Conservation (phyloP, 2,329 filamentous ascomycete species). For the Cercospora sojina region DNA sequence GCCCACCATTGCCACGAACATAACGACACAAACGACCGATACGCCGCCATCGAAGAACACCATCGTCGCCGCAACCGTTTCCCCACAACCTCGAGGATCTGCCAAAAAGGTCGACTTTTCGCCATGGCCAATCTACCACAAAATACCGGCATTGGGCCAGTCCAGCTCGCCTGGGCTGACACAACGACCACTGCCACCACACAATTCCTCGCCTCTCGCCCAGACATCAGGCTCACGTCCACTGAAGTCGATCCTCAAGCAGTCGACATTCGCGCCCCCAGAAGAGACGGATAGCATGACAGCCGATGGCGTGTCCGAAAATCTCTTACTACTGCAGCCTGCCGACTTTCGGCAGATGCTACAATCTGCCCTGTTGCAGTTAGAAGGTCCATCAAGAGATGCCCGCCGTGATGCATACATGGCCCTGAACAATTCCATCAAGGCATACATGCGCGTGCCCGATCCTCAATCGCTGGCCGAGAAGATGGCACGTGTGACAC, state of each 20-base stretch:
- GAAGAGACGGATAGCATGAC: constrained; percentile 37
- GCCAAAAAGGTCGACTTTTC: constrained; percentile 64
- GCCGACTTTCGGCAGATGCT: constrained; percentile 74
- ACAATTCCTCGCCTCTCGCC: constrained; percentile 35
- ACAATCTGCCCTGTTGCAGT: constrained; percentile 77
- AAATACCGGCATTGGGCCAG: constrained; percentile 25
- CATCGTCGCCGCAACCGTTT: constrained; percentile 25
- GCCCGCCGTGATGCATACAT: constrained; percentile 83
- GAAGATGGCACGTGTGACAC: constrained; percentile 74
- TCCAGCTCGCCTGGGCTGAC: constrained; percentile 40
- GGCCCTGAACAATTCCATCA: constrained; percentile 71
- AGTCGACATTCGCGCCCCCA: constrained; percentile 47
- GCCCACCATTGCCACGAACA: neutral
- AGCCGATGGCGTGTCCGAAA: constrained; percentile 43
- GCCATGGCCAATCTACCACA: constrained; percentile 55
- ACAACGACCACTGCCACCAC: constrained; percentile 34
- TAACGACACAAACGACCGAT: constrained; percentile 9
- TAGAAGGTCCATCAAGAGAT: constrained; percentile 70
- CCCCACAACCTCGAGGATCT: constrained; percentile 40
- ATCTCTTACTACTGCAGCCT: constrained; percentile 49
- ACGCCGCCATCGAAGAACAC: constrained; percentile 22
- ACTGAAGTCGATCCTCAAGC: constrained; percentile 79
- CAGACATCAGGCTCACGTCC: constrained; percentile 51
- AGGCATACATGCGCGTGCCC: constrained; percentile 78
- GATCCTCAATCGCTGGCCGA: constrained; percentile 69